Evolutionary conservation across 1,284 basidiomycete species (phyloP), one percentile per base, ranked within the genome.

Genomic region (Chalciporus sp.): DNA sequence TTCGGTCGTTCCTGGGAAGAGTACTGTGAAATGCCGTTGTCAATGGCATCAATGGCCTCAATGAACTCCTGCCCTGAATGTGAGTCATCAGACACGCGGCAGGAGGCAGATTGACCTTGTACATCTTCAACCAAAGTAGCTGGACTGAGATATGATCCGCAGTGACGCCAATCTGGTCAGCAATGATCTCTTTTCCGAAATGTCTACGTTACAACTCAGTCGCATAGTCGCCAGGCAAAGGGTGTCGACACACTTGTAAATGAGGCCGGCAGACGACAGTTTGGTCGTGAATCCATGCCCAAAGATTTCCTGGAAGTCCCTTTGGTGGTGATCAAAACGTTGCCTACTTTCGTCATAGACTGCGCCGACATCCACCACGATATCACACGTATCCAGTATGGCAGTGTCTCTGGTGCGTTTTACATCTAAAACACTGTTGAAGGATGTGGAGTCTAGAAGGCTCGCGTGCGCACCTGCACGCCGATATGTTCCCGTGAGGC

Each of bases 361-460:
- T 9, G 92, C 95, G 16, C 97, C 96, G 52, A 99, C 96, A 70
- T 99, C 96, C 35, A 99, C 94, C n/a, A 99, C 94, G 68, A 99
- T 95, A 65, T 95, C 88, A 65, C 94, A 95, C 4, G 84, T 80
- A 58, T 90, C 87, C 51, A 99, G 83, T 47, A 90, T 72, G 11
- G 80, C 82, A 1, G 89, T 85, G 69, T 98, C 94, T 50, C 96
- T 84, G 43, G 85, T 90, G 37, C 94, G 84, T 65, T 88, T 88
- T 42, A 98, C 70, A 60, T 81, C 92, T 62, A 49, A 49, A 43
- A 12, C 41, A 28, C 4, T 23, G 19, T 16, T 69, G 51, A 12
- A 49, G 56, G 49, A 52, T 39, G 27, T 28, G 31, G 31, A 47
- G 49, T 20, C 11, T 26, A 46, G 28, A 52, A 23, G 17, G 7